Conservation (phyloP, 192 early-diverging fungal species). For the Umbelopsis isabellina region DNA sequence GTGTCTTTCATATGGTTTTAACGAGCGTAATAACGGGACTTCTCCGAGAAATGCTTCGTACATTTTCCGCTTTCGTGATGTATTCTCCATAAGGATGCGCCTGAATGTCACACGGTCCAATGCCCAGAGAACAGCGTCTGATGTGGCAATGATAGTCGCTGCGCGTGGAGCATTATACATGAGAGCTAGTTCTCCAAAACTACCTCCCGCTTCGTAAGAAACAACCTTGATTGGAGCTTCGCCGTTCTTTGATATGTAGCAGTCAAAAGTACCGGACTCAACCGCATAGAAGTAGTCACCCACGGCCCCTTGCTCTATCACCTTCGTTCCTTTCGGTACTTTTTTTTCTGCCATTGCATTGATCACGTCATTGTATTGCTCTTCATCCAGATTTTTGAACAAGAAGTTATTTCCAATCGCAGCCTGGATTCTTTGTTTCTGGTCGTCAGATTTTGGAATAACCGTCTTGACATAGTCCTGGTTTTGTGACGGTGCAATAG, state of each 20-base stretch:
- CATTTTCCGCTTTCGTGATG: slow-evolving; percentile 90
- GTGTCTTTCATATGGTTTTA: slow-evolving; percentile 96
- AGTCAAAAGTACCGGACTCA: slow-evolving; percentile 92
- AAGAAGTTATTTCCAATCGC: slow-evolving; percentile 92
- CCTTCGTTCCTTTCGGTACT: slow-evolving; percentile 64
- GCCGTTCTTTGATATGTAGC: slow-evolving; percentile 78
- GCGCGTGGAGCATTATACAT: slow-evolving; percentile 99
- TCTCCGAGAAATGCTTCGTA: slow-evolving; percentile 97
- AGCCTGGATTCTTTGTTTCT: slow-evolving; percentile 77
- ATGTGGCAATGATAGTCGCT: slow-evolving; percentile 90
- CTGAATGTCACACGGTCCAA: slow-evolving; percentile 98
- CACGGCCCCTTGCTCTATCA: slow-evolving; percentile 94
- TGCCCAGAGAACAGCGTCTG: slow-evolving; percentile 90
- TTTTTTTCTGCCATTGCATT: slow-evolving; percentile 95
- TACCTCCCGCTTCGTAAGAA: slow-evolving; percentile 80
- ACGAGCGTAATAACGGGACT: slow-evolving; percentile 81
- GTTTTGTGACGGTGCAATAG: slow-evolving; percentile 87
- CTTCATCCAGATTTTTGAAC: slow-evolving; percentile 94
- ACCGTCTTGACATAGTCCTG: slow-evolving; percentile 84
- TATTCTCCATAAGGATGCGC: slow-evolving; percentile 97
- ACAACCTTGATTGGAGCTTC: slow-evolving; percentile 73
- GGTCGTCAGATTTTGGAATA: slow-evolving; percentile 87
- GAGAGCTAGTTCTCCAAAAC: slow-evolving; percentile 97
- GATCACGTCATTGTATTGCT: slow-evolving; percentile 92
- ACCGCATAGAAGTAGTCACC: slow-evolving; percentile 99